Evolutionary conservation across 306 rosid genomes (phyloP).

Genomic region (Vachellia collinsii): DNA sequence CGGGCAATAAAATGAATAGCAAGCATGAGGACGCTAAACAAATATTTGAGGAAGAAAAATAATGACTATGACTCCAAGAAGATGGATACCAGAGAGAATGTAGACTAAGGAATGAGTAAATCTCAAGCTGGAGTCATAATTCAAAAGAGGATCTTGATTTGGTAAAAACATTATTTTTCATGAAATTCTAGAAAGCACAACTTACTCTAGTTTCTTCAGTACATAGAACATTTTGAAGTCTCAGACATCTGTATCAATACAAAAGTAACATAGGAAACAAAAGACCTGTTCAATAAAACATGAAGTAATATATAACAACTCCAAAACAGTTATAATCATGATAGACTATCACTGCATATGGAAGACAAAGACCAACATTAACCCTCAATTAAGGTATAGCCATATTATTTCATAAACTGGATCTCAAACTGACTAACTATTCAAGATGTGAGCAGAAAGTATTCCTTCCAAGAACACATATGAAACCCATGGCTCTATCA

Average conservation of each 20-base stretch:
- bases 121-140: neutral
- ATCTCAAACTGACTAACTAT: slow-evolving; percentile 33
- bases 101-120: neutral
- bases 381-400: slow-evolving; percentile 19
- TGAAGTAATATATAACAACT: slow-evolving; percentile 8
- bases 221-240: slow-evolving; percentile 71
- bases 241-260: slow-evolving; percentile 64
- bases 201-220: slow-evolving; percentile 74
- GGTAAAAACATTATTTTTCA: slow-evolving; percentile 11
- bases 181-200: slow-evolving; percentile 34
- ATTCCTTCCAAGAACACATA: slow-evolving; percentile 32
- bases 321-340: slow-evolving; percentile 11
- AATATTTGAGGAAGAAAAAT: slow-evolving; percentile 31
- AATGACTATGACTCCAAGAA: slow-evolving; percentile 16
- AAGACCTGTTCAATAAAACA: slow-evolving; percentile 30
- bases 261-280: slow-evolving; percentile 34
- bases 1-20: neutral
- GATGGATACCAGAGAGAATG: slow-evolving; percentile 25
- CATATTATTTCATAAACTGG: slow-evolving; percentile 12
- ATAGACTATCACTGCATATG: slow-evolving; percentile 5
- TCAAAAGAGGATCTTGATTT: neutral
- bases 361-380: neutral
- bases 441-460: slow-evolving; percentile 24
- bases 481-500: slow-evolving; percentile 17
- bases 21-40: slow-evolving; percentile 21